A percentile compares a stretch with the other conserved stretches of the same genome.
Evolutionary conservation across 2,329 filamentous ascomycete species (phyloP).

Genomic region (Trichoderma citrinoviride): DNA sequence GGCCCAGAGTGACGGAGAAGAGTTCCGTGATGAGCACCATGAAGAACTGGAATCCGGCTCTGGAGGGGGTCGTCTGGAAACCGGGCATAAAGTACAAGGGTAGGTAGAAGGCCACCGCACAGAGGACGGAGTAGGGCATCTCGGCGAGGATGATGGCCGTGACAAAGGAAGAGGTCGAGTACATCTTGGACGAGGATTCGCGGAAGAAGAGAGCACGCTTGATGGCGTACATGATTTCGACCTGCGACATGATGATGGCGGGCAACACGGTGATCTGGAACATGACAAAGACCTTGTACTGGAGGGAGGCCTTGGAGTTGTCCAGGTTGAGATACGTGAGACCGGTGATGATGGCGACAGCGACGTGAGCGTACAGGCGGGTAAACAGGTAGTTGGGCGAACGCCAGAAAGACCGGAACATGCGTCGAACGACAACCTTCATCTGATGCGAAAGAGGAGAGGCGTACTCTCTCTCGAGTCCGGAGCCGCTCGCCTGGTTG

Average conservation of each 20-base stretch:
- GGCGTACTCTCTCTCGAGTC: constrained; percentile 72
- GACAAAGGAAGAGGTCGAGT: constrained; percentile 76
- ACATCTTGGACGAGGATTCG: constrained; percentile 82
- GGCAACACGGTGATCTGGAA: constrained; percentile 87
- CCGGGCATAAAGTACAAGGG: constrained; percentile 83
- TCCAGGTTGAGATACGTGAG: constrained; percentile 77
- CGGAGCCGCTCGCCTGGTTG: constrained; percentile 46
- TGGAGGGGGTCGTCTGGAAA: constrained; percentile 58
- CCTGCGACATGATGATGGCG: constrained; percentile 76
- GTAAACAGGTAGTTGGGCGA: constrained; percentile 89
- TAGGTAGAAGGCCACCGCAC: constrained; percentile 76
- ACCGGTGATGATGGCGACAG: constrained; percentile 74
- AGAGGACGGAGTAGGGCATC: constrained; percentile 78
- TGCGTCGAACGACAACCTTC: constrained; percentile 68
- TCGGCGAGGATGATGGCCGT: constrained; percentile 77
- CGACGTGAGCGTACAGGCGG: constrained; percentile 78
- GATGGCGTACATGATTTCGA: constrained; percentile 77
- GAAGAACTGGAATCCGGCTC: constrained; percentile 84
- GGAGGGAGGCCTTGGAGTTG: constrained; percentile 70
- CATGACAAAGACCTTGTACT: constrained; percentile 85
- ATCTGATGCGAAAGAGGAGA: constrained; percentile 78
- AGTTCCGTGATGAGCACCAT: constrained; percentile 80
- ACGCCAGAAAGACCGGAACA: constrained; percentile 78
- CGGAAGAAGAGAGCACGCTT: constrained; percentile 81
- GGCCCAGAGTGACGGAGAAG: constrained; percentile 78